Conservation (phyloP, 2,329 filamentous ascomycete genomes). For the Ascosphaera apis region DNA sequence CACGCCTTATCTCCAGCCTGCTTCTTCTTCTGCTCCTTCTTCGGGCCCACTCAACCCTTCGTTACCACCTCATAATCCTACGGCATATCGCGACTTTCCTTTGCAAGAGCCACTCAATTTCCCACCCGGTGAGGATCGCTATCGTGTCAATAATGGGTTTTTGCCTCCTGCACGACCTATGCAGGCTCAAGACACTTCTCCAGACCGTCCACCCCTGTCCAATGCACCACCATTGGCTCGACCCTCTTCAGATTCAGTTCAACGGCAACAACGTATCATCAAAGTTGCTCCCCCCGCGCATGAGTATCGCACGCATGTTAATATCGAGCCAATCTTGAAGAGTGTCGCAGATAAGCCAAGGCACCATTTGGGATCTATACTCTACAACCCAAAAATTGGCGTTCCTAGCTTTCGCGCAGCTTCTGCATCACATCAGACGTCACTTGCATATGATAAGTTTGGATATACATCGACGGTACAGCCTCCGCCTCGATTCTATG, state of each 20-base stretch:
- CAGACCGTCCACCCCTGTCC: too few relatives aligned
- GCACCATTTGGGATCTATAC: conserved; percentile 59
- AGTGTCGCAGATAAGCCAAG: conserved; percentile 48
- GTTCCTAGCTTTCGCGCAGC: conserved; percentile 19
- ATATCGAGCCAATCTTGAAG: conserved; percentile 47
- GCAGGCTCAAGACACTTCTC: too few relatives aligned
- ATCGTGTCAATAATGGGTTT: too few relatives aligned
- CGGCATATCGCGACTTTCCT: too few relatives aligned
- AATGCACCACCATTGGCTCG: too few relatives aligned
- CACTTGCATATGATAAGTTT: conserved; percentile 18
- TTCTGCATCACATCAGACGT: conserved; percentile 17
- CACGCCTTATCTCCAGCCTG: conserved; percentile 7
- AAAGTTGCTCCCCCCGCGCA: conserved; percentile 17
- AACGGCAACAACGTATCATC: conserved; percentile 10
- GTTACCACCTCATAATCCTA: too few relatives aligned
- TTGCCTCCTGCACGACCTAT: too few relatives aligned
- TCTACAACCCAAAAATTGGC: conserved; percentile 49
- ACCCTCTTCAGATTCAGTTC: conserved; percentile 7
- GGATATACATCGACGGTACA: conserved; percentile 38
- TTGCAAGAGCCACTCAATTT: too few relatives aligned
- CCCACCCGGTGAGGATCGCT: too few relatives aligned
- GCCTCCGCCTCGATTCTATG: conserved; percentile 52
- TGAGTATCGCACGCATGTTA: conserved; percentile 42
- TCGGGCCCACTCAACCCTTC: too few relatives aligned
- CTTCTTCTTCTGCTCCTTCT: conserved; percentile 7